A percentile compares a stretch with the other conserved stretches of the same genome.
phyloP scores from a whole-genome alignment of 148 eudicot genomes.

The Drosera capensis region DNA sequence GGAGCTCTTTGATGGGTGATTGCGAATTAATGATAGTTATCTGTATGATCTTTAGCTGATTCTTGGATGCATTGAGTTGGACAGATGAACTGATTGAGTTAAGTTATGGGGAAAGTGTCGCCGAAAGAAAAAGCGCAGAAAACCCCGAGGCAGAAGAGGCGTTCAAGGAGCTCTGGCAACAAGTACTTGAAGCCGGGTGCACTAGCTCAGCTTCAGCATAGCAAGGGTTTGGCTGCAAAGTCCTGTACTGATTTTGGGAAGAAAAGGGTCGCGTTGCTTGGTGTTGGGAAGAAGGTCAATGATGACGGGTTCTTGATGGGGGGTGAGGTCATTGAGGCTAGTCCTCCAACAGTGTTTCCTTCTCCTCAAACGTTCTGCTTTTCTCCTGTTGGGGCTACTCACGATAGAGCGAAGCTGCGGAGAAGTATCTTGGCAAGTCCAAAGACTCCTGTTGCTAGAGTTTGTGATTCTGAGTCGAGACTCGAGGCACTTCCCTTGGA shows the following conservation, averaged over 20 bases:
- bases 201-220: conserved; percentile 64
- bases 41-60: too few species aligned
- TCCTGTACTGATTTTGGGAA: conserved; percentile 70
- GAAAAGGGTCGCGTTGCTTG: conserved; percentile 54
- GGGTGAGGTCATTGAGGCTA: conserved; percentile 15
- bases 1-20: too few species aligned
- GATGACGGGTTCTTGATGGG: conserved; percentile 9
- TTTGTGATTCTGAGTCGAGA: conserved; percentile 46
- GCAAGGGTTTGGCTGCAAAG: conserved; percentile 40
- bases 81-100: too few species aligned
- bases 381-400: conserved; percentile 17
- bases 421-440: conserved; percentile 51
- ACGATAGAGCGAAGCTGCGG: conserved; percentile 20
- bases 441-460: conserved; percentile 44
- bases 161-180: conserved; percentile 23
- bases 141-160: conserved; percentile 42
- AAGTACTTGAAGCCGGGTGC: conserved; percentile 87
- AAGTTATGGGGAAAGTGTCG: conserved; percentile 76
- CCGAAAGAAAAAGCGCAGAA: conserved; percentile 39
- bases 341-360: conserved; percentile 27
- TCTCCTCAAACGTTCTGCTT: conserved; percentile 43
- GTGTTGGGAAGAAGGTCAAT: conserved; percentile 19
- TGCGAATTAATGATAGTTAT: too few species aligned
- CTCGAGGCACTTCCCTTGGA: conserved; percentile 88
- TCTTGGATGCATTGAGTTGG: too few species aligned